Evolutionary conservation across 169 alveolate genomes (phyloP).

Genomic region (Plasmodium chabaudi): DNA sequence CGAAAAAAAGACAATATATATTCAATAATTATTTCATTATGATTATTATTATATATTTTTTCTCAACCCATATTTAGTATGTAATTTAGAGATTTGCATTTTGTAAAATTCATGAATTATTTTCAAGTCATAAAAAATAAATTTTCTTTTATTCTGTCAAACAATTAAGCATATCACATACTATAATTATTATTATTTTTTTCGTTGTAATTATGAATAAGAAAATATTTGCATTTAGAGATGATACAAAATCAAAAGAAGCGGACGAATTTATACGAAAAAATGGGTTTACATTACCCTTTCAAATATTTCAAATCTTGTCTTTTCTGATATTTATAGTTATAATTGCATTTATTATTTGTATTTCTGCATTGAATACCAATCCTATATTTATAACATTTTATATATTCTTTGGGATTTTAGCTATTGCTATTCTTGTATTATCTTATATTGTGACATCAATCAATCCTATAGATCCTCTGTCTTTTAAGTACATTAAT

Average conservation of each 20-base stretch:
- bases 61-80: no score
- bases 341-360: constrained; percentile 60
- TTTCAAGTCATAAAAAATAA: no score
- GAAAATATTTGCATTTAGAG: constrained; percentile 49
- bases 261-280: constrained; percentile 77
- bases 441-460: constrained; percentile 79
- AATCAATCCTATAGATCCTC: constrained; percentile 84
- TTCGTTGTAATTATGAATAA: constrained; percentile 47
- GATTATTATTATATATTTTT: no score
- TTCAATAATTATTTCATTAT: neutral
- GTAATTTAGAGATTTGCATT: no score
- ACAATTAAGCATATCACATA: no score
- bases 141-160: no score
- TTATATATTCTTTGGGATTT: constrained; percentile 46
- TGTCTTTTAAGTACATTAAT: constrained; percentile 77
- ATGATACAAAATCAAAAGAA: constrained; percentile 70
- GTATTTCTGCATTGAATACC: constrained; percentile 67
- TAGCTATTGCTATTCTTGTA: constrained; percentile 37
- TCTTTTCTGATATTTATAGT: constrained; percentile 72
- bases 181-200: constrained; percentile 5
- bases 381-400: constrained; percentile 22
- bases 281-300: constrained; percentile 83
- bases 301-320: constrained; percentile 81
- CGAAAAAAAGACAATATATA: no score
- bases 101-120: no score